These are phyloP conservation scores for Trichoderma simmonsii DNA, from an alignment of 2,329 filamentous ascomycete species.

Conservation along the genomic window DNA sequence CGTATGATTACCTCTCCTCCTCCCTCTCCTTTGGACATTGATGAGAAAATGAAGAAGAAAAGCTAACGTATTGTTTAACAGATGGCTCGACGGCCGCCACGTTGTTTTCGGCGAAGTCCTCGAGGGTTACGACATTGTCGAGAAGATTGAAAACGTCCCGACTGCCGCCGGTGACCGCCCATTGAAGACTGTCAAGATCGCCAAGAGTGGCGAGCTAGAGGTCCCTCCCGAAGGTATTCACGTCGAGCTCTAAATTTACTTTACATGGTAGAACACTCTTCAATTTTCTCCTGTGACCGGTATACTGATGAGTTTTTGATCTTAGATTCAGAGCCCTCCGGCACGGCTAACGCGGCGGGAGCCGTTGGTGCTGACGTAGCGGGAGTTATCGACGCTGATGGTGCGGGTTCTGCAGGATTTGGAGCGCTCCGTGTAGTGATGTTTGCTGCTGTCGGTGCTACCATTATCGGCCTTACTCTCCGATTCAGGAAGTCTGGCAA, in stretches of 20 bases:
- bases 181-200: constrained; percentile 66
- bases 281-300: constrained; percentile 25
- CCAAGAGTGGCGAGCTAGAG: constrained; percentile 78
- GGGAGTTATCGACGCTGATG: not conserved
- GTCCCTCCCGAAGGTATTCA: constrained; percentile 91
- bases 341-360: constrained; percentile 24
- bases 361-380: constrained; percentile 18
- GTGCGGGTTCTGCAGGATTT: constrained; percentile 28
- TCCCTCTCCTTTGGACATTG: not conserved
- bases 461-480: constrained; percentile 42
- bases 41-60: constrained; percentile 2
- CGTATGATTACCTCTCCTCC: constrained; percentile 43
- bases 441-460: constrained; percentile 47
- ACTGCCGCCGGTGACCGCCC: constrained; percentile 69
- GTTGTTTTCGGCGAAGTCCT: constrained; percentile 88
- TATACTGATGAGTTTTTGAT: constrained; percentile 35
- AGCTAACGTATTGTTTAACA: constrained; percentile 29
- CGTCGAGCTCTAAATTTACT: constrained; percentile 69
- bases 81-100: constrained; percentile 80
- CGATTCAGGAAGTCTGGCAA: constrained; percentile 37
- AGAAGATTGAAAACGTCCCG: constrained; percentile 70
- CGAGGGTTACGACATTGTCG: constrained; percentile 78
- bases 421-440: constrained; percentile 50
- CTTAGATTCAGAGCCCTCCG: constrained; percentile 29
- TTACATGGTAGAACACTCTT: constrained; percentile 22